Percentiles rank a stretch among this genome's conserved stretches.
These are phyloP conservation scores for Myriangium duriaei DNA, from an alignment of 2,329 filamentous ascomycete species.

Conservation along the genomic window DNA sequence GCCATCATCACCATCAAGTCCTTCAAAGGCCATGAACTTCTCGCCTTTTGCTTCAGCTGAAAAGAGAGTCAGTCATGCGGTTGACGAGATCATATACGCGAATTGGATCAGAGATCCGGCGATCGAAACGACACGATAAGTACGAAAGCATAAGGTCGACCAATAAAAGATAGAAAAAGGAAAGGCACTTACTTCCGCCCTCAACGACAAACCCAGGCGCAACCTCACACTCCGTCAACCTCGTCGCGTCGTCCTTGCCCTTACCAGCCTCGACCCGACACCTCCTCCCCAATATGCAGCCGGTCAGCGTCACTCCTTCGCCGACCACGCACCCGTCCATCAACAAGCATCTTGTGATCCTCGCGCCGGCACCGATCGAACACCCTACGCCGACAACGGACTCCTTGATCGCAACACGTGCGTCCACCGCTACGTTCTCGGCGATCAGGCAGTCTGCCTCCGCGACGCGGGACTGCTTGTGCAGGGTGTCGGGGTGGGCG, in stretches of 20 bases:
- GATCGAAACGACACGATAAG: neutral
- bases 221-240: constrained; percentile 82
- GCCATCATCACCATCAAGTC: constrained; percentile 21
- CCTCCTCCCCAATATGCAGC: constrained; percentile 72
- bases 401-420: constrained; percentile 86
- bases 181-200: constrained; percentile 46
- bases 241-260: constrained; percentile 31
- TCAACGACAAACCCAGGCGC: constrained; percentile 74
- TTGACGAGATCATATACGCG: neutral
- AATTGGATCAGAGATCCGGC: neutral
- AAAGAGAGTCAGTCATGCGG: constrained; percentile 3
- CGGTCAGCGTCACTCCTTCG: constrained; percentile 70
- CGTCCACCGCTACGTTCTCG: constrained; percentile 79
- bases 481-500: constrained; percentile 70
- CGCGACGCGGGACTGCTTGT: constrained; percentile 68
- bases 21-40: constrained; percentile 45
- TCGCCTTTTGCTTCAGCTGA: constrained; percentile 45
- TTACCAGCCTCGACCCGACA: constrained; percentile 72
- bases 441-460: constrained; percentile 70
- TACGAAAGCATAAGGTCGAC: too few relatives aligned
- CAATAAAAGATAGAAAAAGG: neutral
- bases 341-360: constrained; percentile 72
- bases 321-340: constrained; percentile 88
- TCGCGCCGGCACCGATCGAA: constrained; percentile 73
- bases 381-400: constrained; percentile 78